Base-by-base conservation (phyloP, 306 rosid species). In the Begonia fuchsioides region DNA sequence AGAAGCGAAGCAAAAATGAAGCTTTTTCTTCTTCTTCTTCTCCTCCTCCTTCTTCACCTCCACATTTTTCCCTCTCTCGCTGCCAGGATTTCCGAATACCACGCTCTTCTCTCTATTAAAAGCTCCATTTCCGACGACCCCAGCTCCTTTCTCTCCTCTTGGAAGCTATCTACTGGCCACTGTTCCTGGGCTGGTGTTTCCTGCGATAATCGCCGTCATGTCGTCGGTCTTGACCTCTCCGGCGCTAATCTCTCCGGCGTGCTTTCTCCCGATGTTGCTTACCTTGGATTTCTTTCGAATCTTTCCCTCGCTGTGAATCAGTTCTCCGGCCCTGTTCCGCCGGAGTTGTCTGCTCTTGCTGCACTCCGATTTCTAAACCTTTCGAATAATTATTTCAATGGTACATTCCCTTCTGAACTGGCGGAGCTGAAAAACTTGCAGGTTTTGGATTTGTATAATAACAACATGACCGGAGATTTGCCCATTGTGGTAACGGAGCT, bases 391-490 rank as follows among this genome's bases (percentile, higher is more conserved):
- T 67, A 39, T 59, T 76, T 88, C 64, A 84, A 84, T 32, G 73
- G 64, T 11, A 74, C 93, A 14, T 88, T 88, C 59, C 95, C 95
- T 3, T 10, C 68, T 3, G 46, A 70, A 16, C 76, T 84, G 44
- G 61, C 90, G 13, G 46, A 5, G 13, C 83, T 88, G 53, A 59
- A 72, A 16, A 72, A 14, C 46, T 86, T 88, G 11, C 65, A 70
- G 20, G 72, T 78, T 11, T 83, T 88, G 17, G 97, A 88, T 70
- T 62, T 88, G 17, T 88, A 88, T 58, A 84, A 88, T 66, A 88
- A 88, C 52, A 88, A 88, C 55, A 53, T 88, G 72, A 81, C 90
- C 26, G 97, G 97, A 0, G 65, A 46, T 1, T 72, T 88, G 45
- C 97, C 97, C 1, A 58, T 74, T 4, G 53, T 67, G 5, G 93